phyloP scores from a whole-genome alignment of 2,329 filamentous ascomycete genomes.

The Biscogniauxia marginata region DNA sequence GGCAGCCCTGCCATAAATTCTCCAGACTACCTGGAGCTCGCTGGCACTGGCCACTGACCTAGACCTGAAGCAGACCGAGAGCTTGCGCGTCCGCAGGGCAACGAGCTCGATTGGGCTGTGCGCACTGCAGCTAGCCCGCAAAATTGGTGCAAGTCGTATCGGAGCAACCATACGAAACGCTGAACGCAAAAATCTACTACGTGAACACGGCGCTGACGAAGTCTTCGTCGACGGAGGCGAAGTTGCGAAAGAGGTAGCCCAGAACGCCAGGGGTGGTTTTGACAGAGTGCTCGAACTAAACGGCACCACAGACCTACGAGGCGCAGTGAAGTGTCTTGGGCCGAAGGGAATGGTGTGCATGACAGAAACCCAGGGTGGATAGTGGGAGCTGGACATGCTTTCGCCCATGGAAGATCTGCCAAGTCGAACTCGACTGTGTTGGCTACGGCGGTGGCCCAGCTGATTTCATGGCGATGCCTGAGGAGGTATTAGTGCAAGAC shows the following conservation, averaged over 20 bases:
- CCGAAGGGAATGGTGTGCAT: conserved; percentile 43
- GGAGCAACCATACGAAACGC: conserved; percentile 39
- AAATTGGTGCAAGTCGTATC: conserved; percentile 37
- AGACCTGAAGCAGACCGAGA: conserved; percentile 38
- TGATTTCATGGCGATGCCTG: conserved; percentile 20
- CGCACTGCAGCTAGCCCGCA: conserved; percentile 44
- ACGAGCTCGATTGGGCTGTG: conserved; percentile 48
- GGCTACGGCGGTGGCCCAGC: conserved; percentile 15
- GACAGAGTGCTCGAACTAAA: conserved; percentile 48
- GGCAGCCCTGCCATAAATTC: conserved; percentile 49
- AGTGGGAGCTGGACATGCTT: conserved; percentile 20
- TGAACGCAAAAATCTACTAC: conserved; percentile 37
- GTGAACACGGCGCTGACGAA: conserved; percentile 39
- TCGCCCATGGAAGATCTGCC: conserved; percentile 12
- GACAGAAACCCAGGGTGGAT: conserved; percentile 34
- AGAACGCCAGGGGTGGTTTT: conserved; percentile 31
- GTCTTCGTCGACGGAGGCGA: conserved; percentile 44
- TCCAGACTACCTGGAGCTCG: conserved; percentile 51
- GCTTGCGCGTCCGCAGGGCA: conserved; percentile 47
- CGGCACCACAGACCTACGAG: conserved; percentile 40
- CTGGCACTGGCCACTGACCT: conserved; percentile 39
- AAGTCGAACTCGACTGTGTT: conserved; percentile 14
- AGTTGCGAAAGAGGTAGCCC: conserved; percentile 36
- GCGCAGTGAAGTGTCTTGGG: conserved; percentile 41
- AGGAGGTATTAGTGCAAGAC: conserved; percentile 18